Percentiles rank a stretch among this genome's conserved stretches.
Conservation (phyloP, 495 filamentous ascomycete species). For the Apiosordaria backusii region DNA sequence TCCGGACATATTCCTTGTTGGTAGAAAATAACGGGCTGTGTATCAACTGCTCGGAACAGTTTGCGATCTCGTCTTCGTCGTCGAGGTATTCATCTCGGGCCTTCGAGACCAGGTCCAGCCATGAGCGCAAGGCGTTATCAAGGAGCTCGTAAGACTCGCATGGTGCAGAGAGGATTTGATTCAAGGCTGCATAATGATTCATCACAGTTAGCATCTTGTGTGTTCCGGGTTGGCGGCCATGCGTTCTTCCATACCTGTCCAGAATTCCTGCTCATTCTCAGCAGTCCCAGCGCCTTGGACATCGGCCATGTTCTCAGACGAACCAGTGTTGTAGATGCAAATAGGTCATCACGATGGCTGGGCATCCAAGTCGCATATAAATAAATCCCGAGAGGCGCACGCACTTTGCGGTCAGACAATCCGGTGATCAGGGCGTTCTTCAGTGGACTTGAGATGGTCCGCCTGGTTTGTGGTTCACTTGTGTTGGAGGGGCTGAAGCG, state of each 20-base stretch:
- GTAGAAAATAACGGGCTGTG: constrained; percentile 67
- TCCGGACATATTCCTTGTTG: constrained; percentile 83
- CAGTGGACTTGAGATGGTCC: neutral
- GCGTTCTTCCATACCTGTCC: constrained; percentile 62
- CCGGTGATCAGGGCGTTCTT: constrained; percentile 14
- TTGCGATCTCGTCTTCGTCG: constrained; percentile 81
- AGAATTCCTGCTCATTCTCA: constrained; percentile 89
- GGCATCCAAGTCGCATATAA: constrained; percentile 9
- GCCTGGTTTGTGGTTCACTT: neutral
- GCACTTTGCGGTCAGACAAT: neutral
- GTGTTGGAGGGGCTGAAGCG: neutral
- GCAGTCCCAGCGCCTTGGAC: constrained; percentile 63
- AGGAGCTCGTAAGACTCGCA: constrained; percentile 74
- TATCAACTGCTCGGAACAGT: constrained; percentile 77
- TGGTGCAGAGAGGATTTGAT: constrained; percentile 68
- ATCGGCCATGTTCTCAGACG: constrained; percentile 50
- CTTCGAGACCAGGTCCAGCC: constrained; percentile 71
- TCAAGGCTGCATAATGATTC: constrained; percentile 58
- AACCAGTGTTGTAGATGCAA: constrained; percentile 17
- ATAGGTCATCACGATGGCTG: constrained; percentile 29
- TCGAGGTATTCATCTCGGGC: constrained; percentile 79
- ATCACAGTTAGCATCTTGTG: neutral
- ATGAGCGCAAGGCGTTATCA: constrained; percentile 81
- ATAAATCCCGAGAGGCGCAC: neutral
- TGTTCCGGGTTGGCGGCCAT: neutral